These are phyloP conservation scores for Rhizopogon roseolus DNA, from an alignment of 768 basidiomycete species.

Conservation along the genomic window DNA sequence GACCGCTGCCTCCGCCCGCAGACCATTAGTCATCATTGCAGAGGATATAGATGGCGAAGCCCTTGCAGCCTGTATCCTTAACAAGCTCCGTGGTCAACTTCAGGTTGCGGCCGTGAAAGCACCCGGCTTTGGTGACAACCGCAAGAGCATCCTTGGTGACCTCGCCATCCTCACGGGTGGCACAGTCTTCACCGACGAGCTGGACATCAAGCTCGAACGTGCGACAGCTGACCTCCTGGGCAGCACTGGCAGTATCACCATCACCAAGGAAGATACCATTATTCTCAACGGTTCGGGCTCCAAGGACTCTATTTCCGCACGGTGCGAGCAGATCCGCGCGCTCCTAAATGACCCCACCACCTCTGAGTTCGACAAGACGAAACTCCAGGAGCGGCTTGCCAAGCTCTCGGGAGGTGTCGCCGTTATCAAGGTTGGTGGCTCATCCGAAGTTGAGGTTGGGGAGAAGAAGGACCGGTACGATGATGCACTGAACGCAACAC, in stretches of 20 bases:
- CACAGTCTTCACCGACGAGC: constrained; percentile 93
- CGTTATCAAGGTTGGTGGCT: constrained; percentile 96
- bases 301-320: constrained; percentile 85
- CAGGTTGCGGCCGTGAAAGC: constrained; percentile 94
- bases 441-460: constrained; percentile 91
- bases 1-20: constrained; percentile 71
- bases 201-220: constrained; percentile 96
- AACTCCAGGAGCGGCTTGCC: constrained; percentile 94
- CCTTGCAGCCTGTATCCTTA: constrained; percentile 94
- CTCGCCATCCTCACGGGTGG: constrained; percentile 96
- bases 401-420: constrained; percentile 96
- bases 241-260: constrained; percentile 83
- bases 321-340: constrained; percentile 93
- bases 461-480: constrained; percentile 99
- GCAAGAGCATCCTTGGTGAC: constrained; percentile 96
- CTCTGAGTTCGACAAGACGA: constrained; percentile 89
- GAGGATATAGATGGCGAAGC: constrained; percentile 99
- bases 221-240: constrained; percentile 88
- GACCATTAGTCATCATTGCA: constrained; percentile 93
- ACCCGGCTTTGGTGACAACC: constrained; percentile 98
- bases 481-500: constrained; percentile 95
- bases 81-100: constrained; percentile 98
- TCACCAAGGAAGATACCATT: constrained; percentile 98
- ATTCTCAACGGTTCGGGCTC: constrained; percentile 90
- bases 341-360: constrained; percentile 81